Conservation (phyloP, 2,329 filamentous ascomycete genomes). For the Phoma herbarum region DNA sequence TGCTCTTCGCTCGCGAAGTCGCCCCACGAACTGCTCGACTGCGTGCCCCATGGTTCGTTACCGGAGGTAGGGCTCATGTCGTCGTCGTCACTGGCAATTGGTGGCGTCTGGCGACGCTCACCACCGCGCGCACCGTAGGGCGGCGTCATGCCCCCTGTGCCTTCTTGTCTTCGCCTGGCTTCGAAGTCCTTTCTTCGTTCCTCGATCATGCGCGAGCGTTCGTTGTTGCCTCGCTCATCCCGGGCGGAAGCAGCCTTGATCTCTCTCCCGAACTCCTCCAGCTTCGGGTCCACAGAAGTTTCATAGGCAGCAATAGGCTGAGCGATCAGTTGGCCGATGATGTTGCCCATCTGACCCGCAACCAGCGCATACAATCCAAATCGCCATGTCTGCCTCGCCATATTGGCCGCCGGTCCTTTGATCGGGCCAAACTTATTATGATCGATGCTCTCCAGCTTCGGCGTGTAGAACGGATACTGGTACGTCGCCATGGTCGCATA, state of each 20-base stretch:
- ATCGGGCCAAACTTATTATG: constrained; percentile 50
- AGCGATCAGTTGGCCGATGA: constrained; percentile 46
- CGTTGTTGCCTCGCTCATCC: constrained; percentile 22
- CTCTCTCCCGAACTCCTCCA: constrained; percentile 52
- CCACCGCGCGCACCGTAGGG: constrained; percentile 40
- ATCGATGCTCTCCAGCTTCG: constrained; percentile 50
- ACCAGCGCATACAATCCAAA: constrained; percentile 38
- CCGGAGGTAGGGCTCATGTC: constrained; percentile 56
- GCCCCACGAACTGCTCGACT: constrained; percentile 21
- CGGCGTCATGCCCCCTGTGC: constrained; percentile 47
- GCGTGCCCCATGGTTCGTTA: constrained; percentile 44
- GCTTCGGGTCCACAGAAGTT: constrained; percentile 51
- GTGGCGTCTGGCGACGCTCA: constrained; percentile 18
- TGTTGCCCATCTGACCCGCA: constrained; percentile 42
- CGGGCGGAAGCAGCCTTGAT: constrained; percentile 40
- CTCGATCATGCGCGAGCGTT: constrained; percentile 30
- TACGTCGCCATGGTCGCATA: constrained; percentile 47
- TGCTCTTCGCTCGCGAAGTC: constrained; percentile 26
- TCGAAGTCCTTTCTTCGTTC: constrained; percentile 33
- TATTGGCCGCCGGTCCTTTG: constrained; percentile 46
- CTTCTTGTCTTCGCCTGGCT: constrained; percentile 26
- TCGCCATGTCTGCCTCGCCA: constrained; percentile 40
- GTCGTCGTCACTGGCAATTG: constrained; percentile 44
- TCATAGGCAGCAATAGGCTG: constrained; percentile 47
- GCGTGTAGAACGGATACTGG: constrained; percentile 55